Percentiles rank a stretch among this genome's conserved stretches.
Conservation (phyloP, 129 eudicot genomes). For the Rutidosis leptorrhynchoides region DNA sequence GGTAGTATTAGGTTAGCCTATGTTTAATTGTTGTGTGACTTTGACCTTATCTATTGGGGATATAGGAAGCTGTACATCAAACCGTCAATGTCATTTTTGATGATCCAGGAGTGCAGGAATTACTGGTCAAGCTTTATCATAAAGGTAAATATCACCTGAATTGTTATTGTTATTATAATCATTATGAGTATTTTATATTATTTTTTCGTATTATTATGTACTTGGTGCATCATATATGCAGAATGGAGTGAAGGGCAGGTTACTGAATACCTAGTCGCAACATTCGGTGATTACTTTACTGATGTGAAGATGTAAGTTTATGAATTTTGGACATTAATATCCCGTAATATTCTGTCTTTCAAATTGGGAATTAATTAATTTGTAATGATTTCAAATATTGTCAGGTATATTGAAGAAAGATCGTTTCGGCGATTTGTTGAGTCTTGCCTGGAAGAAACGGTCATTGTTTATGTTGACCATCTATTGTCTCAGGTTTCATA, state of each 20-base stretch:
- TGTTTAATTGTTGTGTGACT: neutral
- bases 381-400: constrained; percentile 12
- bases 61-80: constrained; percentile 83
- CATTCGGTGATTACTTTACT: constrained; percentile 85
- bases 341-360: neutral
- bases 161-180: too few relatives aligned
- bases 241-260: constrained; percentile 99
- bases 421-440: constrained; percentile 91
- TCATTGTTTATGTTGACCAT: constrained; percentile 87
- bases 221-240: constrained; percentile 24
- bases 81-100: constrained; percentile 93
- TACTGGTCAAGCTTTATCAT: constrained; percentile 81
- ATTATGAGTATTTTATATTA: too few relatives aligned
- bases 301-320: constrained; percentile 85
- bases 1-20: neutral
- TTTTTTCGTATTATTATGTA: too few relatives aligned
- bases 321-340: neutral
- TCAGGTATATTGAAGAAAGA: constrained; percentile 93
- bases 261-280: constrained; percentile 92
- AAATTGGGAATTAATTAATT: neutral
- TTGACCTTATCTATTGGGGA: constrained; percentile 18
- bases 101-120: constrained; percentile 98
- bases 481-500: constrained; percentile 65
- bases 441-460: constrained; percentile 90
- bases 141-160: constrained; percentile 47